Base-by-base conservation (phyloP, 2,329 filamentous ascomycete species). In the Neofusicoccum ribis region DNA sequence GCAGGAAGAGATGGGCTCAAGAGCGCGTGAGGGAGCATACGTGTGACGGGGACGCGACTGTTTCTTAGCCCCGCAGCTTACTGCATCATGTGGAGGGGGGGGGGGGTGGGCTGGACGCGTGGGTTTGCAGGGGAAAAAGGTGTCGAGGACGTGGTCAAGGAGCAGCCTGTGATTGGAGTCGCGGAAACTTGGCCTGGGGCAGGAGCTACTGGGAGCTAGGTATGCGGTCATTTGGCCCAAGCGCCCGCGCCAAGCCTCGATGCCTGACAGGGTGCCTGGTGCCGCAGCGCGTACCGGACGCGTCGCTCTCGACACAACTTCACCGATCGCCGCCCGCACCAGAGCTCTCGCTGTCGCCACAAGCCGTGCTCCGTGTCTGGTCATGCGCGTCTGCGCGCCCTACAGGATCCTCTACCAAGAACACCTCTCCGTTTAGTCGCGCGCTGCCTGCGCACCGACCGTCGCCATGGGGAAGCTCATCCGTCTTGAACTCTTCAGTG, bases 401-500 rank as follows among this genome's bases (percentile, higher is more conserved):
- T 47, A 9, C 15, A 20, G 15, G 11, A 17, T 14, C n/a, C 31
- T 17, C 17, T 15, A 49, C 41, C 27, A 15, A 37, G 31, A 36
- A n/a, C 39, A 47, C 11, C 11, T 17, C 7, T 47, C 43, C 52
- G 43, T 15, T 5, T 47, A 36, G 27, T 14, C 56, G 51, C 63
- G 51, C 63, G 4, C 37, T 14, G n/a, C 44, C 20, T 36, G 51
- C 63, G 51, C 63, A 36, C 50, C 37, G 2, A n/a, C 1, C 23
- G 50, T 8, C 64, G 46, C 64, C 68, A 98, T 99, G 95, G 94
- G 94, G 70, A 98, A 98, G 81, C 89, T 99, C 74, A 91, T 97
- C 74, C 90, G 93, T 68, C 88, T 99, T 61, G 94, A 98, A 84
- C 85, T 99, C 68, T 96, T 91, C 82, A 97, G 92, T 95, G 84